phyloP scores from a whole-genome alignment of 2,329 filamentous ascomycete species.

The Fusarium incarnatum region DNA sequence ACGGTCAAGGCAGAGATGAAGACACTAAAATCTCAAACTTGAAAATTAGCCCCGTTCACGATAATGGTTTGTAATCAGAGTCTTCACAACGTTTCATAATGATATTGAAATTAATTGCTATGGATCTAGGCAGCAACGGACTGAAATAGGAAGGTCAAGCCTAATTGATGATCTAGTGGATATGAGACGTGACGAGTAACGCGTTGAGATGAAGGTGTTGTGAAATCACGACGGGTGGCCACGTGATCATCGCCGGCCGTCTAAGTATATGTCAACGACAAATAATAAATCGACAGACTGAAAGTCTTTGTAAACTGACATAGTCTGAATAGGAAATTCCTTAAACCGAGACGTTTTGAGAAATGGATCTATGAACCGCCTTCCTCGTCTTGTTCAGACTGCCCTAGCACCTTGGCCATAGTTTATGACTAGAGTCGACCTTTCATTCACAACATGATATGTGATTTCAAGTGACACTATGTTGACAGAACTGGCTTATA shows the following conservation, averaged over 20 bases:
- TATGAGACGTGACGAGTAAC: slow-evolving; percentile 12
- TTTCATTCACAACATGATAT: neutral
- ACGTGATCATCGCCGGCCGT: slow-evolving; percentile 26
- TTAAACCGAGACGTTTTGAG: no score
- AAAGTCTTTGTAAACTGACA: neutral
- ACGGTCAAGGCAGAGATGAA: slow-evolving; percentile 4
- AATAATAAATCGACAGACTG: no score
- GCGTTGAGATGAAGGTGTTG: slow-evolving; percentile 1
- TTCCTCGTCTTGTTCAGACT: neutral
- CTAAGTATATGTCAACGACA: neutral
- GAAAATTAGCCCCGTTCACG: slow-evolving; percentile 13
- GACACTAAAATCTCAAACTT: slow-evolving; percentile 13
- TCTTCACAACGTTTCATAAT: neutral
- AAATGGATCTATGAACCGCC: neutral
- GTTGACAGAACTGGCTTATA: neutral
- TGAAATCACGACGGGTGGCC: slow-evolving; percentile 26
- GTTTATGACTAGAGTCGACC: neutral
- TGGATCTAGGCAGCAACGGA: neutral
- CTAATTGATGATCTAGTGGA: slow-evolving; percentile 1
- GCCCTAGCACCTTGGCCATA: neutral
- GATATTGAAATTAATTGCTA: neutral
- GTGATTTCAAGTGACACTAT: neutral
- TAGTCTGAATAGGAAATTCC: no score
- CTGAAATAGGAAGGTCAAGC: slow-evolving; percentile 8
- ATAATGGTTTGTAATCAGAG: slow-evolving; percentile 27